Evolutionary conservation across 345 rosid species (phyloP).

Genomic region (Gynandropsis gynandra): DNA sequence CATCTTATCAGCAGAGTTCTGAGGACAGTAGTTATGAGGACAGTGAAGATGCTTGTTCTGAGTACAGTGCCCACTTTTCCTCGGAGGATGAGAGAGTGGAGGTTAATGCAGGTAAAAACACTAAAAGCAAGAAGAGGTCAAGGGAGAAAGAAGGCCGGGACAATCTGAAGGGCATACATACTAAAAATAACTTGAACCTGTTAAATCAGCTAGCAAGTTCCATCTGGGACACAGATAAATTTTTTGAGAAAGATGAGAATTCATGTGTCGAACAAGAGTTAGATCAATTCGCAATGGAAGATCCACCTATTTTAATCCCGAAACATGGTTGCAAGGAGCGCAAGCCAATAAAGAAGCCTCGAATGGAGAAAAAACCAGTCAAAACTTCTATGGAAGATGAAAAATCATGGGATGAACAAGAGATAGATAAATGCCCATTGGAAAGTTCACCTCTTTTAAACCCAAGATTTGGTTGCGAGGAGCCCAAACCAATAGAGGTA

Average conservation of each 20-base stretch:
- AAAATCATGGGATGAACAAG: slow-evolving; percentile 3
- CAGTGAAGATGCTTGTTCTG: slow-evolving; percentile 11
- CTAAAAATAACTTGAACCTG: slow-evolving; percentile 10
- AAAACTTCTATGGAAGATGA: slow-evolving; percentile 1
- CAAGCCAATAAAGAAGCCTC: slow-evolving; percentile 34
- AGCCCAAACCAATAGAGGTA: slow-evolving; percentile 30
- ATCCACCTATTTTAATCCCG: slow-evolving; percentile 29
- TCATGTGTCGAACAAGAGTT: slow-evolving; percentile 6
- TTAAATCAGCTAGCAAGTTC: slow-evolving; percentile 16
- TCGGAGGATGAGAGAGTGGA: slow-evolving; percentile 16
- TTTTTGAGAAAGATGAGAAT: slow-evolving; percentile 1
- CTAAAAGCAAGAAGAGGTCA: slow-evolving; percentile 7
- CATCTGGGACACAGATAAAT: slow-evolving; percentile 14
- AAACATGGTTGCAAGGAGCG: slow-evolving; percentile 38
- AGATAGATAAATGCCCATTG: background rate
- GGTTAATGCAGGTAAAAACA: slow-evolving; percentile 4
- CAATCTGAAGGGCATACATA: slow-evolving; percentile 1
- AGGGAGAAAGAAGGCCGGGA: background rate
- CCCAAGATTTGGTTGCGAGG: slow-evolving; percentile 38
- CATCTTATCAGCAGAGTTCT: background rate
- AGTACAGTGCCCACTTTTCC: too few species aligned
- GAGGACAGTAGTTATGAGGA: background rate
- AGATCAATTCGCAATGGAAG: background rate
- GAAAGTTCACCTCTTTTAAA: slow-evolving; percentile 26
- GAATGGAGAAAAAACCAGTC: slow-evolving; percentile 36